Conservation (phyloP, 179 eudicot species). For the Silene coronaria region DNA sequence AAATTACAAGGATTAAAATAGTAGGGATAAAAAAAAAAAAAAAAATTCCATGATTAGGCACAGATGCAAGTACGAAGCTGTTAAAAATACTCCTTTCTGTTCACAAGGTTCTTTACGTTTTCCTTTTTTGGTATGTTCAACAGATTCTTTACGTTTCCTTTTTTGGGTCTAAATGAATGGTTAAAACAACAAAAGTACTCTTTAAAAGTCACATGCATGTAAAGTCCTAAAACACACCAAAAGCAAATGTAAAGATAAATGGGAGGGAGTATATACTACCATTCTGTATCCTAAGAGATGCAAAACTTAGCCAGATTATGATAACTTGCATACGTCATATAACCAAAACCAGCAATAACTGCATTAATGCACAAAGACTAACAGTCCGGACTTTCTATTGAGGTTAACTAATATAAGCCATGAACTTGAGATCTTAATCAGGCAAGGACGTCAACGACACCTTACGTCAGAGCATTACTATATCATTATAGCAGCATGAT, state of each 20-base stretch:
- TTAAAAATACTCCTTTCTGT: background rate
- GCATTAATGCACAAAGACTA: conserved; percentile 10
- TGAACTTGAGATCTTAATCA: background rate
- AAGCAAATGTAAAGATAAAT: too few species aligned
- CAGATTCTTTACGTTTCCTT: too few species aligned
- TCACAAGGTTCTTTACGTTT: too few species aligned
- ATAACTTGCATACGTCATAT: background rate
- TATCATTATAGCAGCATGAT: background rate
- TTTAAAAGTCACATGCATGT: too few species aligned
- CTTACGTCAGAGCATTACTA: background rate
- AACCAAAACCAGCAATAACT: background rate
- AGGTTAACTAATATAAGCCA: background rate
- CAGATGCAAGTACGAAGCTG: conserved; percentile 1
- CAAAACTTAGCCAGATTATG: background rate
- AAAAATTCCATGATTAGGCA: background rate
- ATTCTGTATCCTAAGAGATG: background rate
- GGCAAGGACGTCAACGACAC: background rate
- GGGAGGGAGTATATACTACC: too few species aligned
- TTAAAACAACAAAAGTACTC: too few species aligned
- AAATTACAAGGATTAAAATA: background rate
- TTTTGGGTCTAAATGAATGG: too few species aligned
- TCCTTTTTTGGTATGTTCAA: too few species aligned
- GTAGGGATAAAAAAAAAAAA: background rate
- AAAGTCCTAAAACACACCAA: too few species aligned
- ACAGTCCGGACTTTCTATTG: background rate